A percentile compares a stretch with the other conserved stretches of the same genome.
phyloP scores from a whole-genome alignment of 805 yeast genomes.

The Candida chilensis region DNA sequence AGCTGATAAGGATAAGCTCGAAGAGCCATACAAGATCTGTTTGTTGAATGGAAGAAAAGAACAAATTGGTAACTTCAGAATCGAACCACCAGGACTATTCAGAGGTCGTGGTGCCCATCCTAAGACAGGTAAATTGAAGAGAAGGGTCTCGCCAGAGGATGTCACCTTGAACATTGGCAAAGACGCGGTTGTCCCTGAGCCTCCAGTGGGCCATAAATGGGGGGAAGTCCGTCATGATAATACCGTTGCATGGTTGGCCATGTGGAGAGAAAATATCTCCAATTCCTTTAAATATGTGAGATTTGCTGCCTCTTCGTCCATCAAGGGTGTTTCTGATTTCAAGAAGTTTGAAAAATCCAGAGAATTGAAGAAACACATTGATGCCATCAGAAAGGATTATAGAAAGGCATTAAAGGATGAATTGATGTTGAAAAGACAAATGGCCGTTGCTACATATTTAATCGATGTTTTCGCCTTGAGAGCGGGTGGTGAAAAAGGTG shows the following conservation, averaged over 20 bases:
- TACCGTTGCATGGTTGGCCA: conserved; percentile 91
- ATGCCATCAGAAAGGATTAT: conserved; percentile 68
- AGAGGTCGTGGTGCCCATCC: conserved; percentile 98
- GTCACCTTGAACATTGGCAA: conserved; percentile 75
- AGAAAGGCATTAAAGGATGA: conserved; percentile 57
- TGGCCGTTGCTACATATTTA: conserved; percentile 88
- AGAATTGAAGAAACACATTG: conserved; percentile 67
- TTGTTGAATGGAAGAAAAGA: conserved; percentile 80
- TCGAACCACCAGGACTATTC: conserved; percentile 94
- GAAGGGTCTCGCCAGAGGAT: conserved; percentile 84
- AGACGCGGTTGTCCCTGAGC: conserved; percentile 63
- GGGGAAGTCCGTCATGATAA: conserved; percentile 83
- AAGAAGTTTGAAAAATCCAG: conserved; percentile 93
- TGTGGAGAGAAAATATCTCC: conserved; percentile 92
- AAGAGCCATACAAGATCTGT: conserved; percentile 78
- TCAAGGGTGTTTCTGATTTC: conserved; percentile 86
- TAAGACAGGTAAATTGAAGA: conserved; percentile 84
- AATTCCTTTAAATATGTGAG: conserved; percentile 81
- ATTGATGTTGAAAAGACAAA: conserved; percentile 78
- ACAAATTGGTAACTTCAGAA: conserved; percentile 86
- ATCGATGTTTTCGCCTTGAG: conserved; percentile 90
- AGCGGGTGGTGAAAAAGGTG: conserved; percentile 97
- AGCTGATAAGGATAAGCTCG: conserved; percentile 63
- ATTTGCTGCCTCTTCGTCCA: conserved; percentile 82
- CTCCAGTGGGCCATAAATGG: conserved; percentile 89